Percentiles rank a stretch among this genome's conserved stretches.
phyloP scores from a whole-genome alignment of 2,329 filamentous ascomycete genomes.

The Phyllosticta citrichinensis region DNA sequence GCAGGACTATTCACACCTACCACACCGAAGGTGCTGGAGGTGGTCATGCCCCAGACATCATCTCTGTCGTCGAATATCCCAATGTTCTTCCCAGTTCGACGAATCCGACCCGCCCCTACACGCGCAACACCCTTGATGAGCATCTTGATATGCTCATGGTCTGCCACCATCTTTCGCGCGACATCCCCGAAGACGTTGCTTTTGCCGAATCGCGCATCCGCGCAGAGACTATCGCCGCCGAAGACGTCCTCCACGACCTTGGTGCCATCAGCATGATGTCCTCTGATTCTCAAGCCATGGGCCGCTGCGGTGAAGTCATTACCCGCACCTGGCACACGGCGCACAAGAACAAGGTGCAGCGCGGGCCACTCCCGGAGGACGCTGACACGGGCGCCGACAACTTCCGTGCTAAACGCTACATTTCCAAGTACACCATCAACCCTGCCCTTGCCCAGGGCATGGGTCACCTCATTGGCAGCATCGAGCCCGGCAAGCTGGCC shows the following conservation, averaged over 20 bases:
- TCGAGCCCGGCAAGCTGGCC: conserved; percentile 83
- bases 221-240: conserved; percentile 90
- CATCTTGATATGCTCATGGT: conserved; percentile 99
- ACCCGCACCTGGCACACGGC: conserved; percentile 93
- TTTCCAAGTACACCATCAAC: conserved; percentile 95
- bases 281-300: conserved; percentile 93
- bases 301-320: conserved; percentile 87
- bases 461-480: conserved; percentile 71
- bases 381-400: conserved; percentile 74
- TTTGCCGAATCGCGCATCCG: conserved; percentile 93
- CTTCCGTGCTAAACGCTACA: conserved; percentile 81
- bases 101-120: conserved; percentile 86
- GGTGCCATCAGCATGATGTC: conserved; percentile 98
- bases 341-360: conserved; percentile 88
- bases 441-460: conserved; percentile 87
- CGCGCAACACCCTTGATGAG: conserved; percentile 85
- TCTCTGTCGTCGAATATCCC: conserved; percentile 76
- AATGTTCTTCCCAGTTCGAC: conserved; percentile 88
- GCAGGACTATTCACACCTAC: conserved; percentile 88
- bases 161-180: conserved; percentile 84
- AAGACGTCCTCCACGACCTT: conserved; percentile 90
- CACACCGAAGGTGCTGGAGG: conserved; percentile 94
- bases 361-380: conserved; percentile 68
- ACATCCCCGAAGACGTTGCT: conserved; percentile 91
- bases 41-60: conserved; percentile 92